Percentiles rank a stretch among this genome's conserved stretches.
These are phyloP conservation scores for Daphne laureola DNA, from an alignment of 441 rosid species.

Conservation along the genomic window DNA sequence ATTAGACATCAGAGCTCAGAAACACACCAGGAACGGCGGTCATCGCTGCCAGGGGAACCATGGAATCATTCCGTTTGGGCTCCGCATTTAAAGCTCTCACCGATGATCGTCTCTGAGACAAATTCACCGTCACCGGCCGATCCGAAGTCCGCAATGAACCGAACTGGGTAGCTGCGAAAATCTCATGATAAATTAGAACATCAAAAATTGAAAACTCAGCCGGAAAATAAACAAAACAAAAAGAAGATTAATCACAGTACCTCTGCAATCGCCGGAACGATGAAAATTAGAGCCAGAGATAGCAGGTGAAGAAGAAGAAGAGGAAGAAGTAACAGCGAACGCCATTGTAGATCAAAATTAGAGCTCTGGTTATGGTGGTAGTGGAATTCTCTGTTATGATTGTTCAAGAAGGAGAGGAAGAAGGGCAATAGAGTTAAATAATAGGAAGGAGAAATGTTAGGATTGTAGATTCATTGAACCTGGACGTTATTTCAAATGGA, in stretches of 20 bases:
- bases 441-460: slow-evolving; percentile 2
- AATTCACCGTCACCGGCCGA: slow-evolving; percentile 30
- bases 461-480: slow-evolving; percentile 47
- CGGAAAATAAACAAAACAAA: background rate
- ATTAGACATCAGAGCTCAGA: background rate
- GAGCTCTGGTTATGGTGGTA: background rate
- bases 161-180: slow-evolving; percentile 40
- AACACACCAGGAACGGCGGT: slow-evolving; percentile 41
- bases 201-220: background rate
- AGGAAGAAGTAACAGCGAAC: slow-evolving; percentile 39
- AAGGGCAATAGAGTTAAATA: slow-evolving; percentile 20
- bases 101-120: slow-evolving; percentile 29
- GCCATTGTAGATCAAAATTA: slow-evolving; percentile 16
- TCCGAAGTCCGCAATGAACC: slow-evolving; percentile 45
- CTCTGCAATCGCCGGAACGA: slow-evolving; percentile 35
- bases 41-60: slow-evolving; percentile 57
- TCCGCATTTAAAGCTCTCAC: slow-evolving; percentile 57
- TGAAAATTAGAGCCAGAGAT: slow-evolving; percentile 28
- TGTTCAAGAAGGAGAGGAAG: background rate
- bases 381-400: background rate
- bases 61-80: slow-evolving; percentile 40
- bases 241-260: slow-evolving; percentile 22
- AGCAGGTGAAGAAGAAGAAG: slow-evolving; percentile 47
- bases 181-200: too few relatives aligned
- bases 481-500: slow-evolving; percentile 31